Base-by-base conservation (phyloP, 116 monocot genomes). In the Trichopus zeylanicus region DNA sequence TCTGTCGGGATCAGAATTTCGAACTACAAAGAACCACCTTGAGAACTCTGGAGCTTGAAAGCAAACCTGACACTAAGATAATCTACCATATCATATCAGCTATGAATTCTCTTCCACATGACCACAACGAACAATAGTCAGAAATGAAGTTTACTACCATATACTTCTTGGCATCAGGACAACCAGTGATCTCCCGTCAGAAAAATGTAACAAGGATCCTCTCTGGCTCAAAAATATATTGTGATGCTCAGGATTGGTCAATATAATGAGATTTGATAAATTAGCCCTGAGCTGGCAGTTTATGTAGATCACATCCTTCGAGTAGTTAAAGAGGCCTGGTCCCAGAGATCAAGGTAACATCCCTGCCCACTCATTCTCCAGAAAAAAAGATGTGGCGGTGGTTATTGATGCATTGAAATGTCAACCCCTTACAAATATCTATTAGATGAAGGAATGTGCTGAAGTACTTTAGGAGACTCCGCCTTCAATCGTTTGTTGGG, bases 401-500 rank as follows among this genome's bases (percentile, higher is more conserved):
- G 33, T 5, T 48, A 27, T 81, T 52, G 65, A 48, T 59, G 68
- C 55, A 69, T 60, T 25, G 67, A 54, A 48, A 37, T 48, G 7
- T 64, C 67, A 22, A n/a, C n/a, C n/a, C 63, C 67, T 49, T 61
- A 73, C 15, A 66, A 75, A 56, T 75, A 80, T 77, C 83, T 73
- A 13, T 78, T 67, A 29, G 79, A 78, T 26, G 69, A 13, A 42
- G 42, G 59, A 26, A 65, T 61, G 63, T 73, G 76, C 61, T 75
- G 77, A 33, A 74, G 32, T 22, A 26, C 37, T 51, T 65, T 39
- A 19, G 78, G 61, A 26, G 71, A 67, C 31, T 83, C 87, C 20
- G 73, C 60, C 64, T 76, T 88, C 24, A 62, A 60, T 13, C 76
- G 73, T 79, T 87, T 87, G 63, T 68, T 79, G 48, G 79, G 31